Evolutionary conservation across 2,329 filamentous ascomycete species (phyloP).

Genomic region (Penicillium sp.): DNA sequence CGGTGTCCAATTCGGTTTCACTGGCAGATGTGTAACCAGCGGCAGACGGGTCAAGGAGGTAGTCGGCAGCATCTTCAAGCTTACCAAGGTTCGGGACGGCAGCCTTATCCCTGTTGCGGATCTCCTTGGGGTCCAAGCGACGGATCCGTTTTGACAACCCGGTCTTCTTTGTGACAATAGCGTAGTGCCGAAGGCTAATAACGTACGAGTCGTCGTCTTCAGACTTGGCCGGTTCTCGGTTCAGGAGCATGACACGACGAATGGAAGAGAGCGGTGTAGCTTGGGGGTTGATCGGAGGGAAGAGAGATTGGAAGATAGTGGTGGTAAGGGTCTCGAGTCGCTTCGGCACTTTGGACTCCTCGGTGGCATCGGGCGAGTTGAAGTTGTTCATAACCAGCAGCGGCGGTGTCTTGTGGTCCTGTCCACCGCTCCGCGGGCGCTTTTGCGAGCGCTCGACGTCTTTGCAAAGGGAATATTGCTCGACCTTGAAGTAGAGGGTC

Average conservation of each 20-base stretch:
- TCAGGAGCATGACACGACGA: constrained; percentile 82
- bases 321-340: constrained; percentile 91
- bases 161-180: constrained; percentile 84
- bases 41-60: constrained; percentile 74
- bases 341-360: constrained; percentile 72
- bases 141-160: constrained; percentile 82
- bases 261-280: constrained; percentile 88
- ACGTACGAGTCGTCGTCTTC: constrained; percentile 67
- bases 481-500: constrained; percentile 89
- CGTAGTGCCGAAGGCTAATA: constrained; percentile 87
- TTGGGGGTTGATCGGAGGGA: constrained; percentile 92
- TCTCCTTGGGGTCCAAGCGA: constrained; percentile 80
- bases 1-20: constrained; percentile 88
- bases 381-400: constrained; percentile 99
- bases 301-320: constrained; percentile 92
- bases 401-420: constrained; percentile 81
- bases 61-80: constrained; percentile 90
- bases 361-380: constrained; percentile 58
- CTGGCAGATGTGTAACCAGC: constrained; percentile 91
- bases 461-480: constrained; percentile 91
- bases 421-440: constrained; percentile 76
- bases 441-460: constrained; percentile 82
- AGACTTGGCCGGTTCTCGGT: constrained; percentile 63
- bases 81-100: constrained; percentile 84
- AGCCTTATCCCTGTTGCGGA: constrained; percentile 61